phyloP scores from a whole-genome alignment of 768 basidiomycete genomes.

The Mycena rebaudengoi region DNA sequence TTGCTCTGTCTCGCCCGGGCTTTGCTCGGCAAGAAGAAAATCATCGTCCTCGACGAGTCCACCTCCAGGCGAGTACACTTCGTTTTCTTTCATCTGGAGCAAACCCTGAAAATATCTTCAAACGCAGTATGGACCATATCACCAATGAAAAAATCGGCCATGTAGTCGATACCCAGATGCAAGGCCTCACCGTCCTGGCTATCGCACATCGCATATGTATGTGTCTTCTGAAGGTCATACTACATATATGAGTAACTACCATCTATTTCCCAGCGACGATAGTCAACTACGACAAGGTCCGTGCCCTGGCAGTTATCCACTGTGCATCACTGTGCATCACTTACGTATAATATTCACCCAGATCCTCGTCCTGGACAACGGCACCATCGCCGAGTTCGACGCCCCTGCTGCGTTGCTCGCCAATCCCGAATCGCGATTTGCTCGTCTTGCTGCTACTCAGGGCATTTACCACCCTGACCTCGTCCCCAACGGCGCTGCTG shows the following conservation, averaged over 20 bases:
- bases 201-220: constrained; percentile 18
- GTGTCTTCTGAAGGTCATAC: not conserved
- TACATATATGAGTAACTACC: not conserved
- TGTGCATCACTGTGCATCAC: not conserved
- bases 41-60: constrained; percentile 16
- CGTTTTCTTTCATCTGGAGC: not conserved
- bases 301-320: not conserved
- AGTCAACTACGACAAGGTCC: constrained; percentile 17
- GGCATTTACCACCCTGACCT: constrained; percentile 18
- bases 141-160: constrained; percentile 14
- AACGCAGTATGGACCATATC: constrained; percentile 17
- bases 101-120: not conserved
- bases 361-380: constrained; percentile 20
- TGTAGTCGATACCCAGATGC: constrained; percentile 18
- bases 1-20: constrained; percentile 18
- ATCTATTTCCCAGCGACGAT: constrained; percentile 10
- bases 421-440: constrained; percentile 16
- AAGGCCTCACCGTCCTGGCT: constrained; percentile 16
- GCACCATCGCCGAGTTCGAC: constrained; percentile 13
- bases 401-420: not conserved
- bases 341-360: not conserved
- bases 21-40: constrained; percentile 14
- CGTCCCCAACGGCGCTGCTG: constrained; percentile 2
- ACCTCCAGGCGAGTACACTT: constrained; percentile 11
- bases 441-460: constrained; percentile 16